phyloP scores from a whole-genome alignment of 805 yeast species.

The Candida multigemmis region DNA sequence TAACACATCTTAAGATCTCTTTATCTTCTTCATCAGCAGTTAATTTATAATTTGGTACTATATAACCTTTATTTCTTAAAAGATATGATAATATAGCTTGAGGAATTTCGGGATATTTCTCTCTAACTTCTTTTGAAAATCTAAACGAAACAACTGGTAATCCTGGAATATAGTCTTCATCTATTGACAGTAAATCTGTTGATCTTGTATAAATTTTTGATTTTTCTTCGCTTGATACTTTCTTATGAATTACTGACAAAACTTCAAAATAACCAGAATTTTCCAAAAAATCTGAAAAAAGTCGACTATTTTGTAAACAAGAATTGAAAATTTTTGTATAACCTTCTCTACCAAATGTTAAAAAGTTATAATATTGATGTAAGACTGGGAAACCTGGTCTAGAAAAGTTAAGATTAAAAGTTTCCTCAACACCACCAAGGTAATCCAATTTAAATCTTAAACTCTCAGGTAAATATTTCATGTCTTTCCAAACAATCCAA shows the following conservation, averaged over 20 bases:
- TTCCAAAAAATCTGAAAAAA: slow-evolving; percentile 54
- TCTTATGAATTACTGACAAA: slow-evolving; percentile 70
- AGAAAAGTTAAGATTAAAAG: slow-evolving; percentile 80
- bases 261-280: slow-evolving; percentile 60
- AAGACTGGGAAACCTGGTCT: slow-evolving; percentile 90
- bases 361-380: slow-evolving; percentile 77
- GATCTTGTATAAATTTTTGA: slow-evolving; percentile 10
- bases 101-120: slow-evolving; percentile 69
- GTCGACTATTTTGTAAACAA: slow-evolving; percentile 66
- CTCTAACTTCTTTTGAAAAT: slow-evolving; percentile 48
- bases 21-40: slow-evolving; percentile 48
- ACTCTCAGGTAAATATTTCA: slow-evolving; percentile 54
- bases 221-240: slow-evolving; percentile 16
- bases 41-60: slow-evolving; percentile 81
- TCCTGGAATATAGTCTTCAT: slow-evolving; percentile 56
- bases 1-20: slow-evolving; percentile 81
- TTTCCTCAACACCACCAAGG: slow-evolving; percentile 82
- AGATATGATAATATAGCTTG: slow-evolving; percentile 67
- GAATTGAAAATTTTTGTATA: slow-evolving; percentile 51
- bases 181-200: slow-evolving; percentile 13
- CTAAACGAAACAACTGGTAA: slow-evolving; percentile 87
- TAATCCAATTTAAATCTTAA: slow-evolving; percentile 73
- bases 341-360: slow-evolving; percentile 67
- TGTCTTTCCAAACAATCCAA: slow-evolving; percentile 80
- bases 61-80: slow-evolving; percentile 75